Percentiles rank a stretch among this genome's conserved stretches.
These are phyloP conservation scores for Cladochytrium replicatum DNA, from an alignment of 192 early-diverging fungal species.

Conservation along the genomic window DNA sequence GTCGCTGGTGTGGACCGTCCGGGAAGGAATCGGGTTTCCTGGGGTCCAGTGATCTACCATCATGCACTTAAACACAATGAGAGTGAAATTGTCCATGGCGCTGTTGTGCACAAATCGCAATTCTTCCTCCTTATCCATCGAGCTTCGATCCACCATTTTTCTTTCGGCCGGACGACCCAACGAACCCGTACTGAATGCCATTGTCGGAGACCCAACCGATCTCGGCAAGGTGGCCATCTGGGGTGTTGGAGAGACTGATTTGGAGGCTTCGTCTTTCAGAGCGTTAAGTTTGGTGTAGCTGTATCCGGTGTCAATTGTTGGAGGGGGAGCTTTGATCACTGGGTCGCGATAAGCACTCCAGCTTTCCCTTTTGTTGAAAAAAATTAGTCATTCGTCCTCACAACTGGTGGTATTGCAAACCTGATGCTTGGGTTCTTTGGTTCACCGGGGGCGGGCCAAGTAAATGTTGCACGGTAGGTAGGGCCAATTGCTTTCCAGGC, in stretches of 20 bases:
- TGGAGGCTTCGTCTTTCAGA: conserved; percentile 22
- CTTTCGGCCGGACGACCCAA: conserved; percentile 4
- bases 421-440: conserved; percentile 6
- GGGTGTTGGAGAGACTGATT: background rate
- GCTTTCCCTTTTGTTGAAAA: background rate
- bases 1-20: conserved; percentile 10
- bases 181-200: conserved; percentile 19
- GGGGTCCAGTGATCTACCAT: conserved; percentile 47
- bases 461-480: conserved; percentile 50
- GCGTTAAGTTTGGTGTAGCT: conserved; percentile 48
- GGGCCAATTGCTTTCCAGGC: conserved; percentile 48
- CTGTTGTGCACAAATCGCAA: conserved; percentile 51
- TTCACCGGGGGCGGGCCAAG: conserved; percentile 60
- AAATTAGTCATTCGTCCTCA: too few species aligned
- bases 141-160: background rate
- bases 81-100: conserved; percentile 66
- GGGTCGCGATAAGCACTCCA: background rate
- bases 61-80: conserved; percentile 55
- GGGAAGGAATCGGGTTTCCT: conserved; percentile 7
- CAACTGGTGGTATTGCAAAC: too few species aligned
- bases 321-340: conserved; percentile 16
- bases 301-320: conserved; percentile 36
- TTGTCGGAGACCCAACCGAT: conserved; percentile 10
- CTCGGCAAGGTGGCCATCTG: background rate
- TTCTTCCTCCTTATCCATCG: conserved; percentile 27